Percentiles rank a stretch among this genome's conserved stretches.
Evolutionary conservation across 2,329 filamentous ascomycete genomes (phyloP).

Genomic region (Ascochyta fabae): DNA sequence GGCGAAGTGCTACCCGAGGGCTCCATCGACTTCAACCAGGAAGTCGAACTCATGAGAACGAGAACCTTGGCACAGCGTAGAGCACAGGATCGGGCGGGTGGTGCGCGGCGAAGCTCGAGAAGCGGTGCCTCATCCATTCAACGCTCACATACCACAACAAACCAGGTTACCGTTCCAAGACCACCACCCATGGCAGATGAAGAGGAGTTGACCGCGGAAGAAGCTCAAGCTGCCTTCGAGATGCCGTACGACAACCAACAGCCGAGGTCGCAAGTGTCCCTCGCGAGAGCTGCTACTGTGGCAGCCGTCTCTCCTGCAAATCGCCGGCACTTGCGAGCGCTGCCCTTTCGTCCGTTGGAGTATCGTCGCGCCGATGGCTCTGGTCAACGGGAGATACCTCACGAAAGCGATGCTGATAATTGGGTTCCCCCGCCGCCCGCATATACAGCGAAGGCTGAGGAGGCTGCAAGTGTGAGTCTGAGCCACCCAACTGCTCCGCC

Average conservation of each 20-base stretch:
- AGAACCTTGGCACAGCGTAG: constrained; percentile 47
- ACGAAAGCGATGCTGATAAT: constrained; percentile 86
- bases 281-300: constrained; percentile 53
- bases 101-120: constrained; percentile 38
- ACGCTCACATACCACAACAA: constrained; percentile 39
- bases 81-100: constrained; percentile 36
- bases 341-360: constrained; percentile 61
- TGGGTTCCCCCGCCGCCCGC: constrained; percentile 87
- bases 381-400: constrained; percentile 68
- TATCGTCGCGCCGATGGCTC: constrained; percentile 74
- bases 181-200: constrained; percentile 35
- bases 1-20: constrained; percentile 49
- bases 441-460: constrained; percentile 69
- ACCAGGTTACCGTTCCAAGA: constrained; percentile 23
- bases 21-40: constrained; percentile 49
- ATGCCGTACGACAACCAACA: constrained; percentile 50
- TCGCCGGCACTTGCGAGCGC: constrained; percentile 68
- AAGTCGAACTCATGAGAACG: constrained; percentile 50
- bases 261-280: constrained; percentile 48
- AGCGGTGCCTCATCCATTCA: constrained; percentile 31
- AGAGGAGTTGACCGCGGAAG: constrained; percentile 42
- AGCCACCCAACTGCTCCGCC: constrained; percentile 44
- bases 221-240: constrained; percentile 48
- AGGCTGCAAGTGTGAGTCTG: constrained; percentile 45
- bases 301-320: constrained; percentile 73